These are phyloP conservation scores for Phaeosphaeria sp. DNA, from an alignment of 2,329 filamentous ascomycete species.

Conservation along the genomic window DNA sequence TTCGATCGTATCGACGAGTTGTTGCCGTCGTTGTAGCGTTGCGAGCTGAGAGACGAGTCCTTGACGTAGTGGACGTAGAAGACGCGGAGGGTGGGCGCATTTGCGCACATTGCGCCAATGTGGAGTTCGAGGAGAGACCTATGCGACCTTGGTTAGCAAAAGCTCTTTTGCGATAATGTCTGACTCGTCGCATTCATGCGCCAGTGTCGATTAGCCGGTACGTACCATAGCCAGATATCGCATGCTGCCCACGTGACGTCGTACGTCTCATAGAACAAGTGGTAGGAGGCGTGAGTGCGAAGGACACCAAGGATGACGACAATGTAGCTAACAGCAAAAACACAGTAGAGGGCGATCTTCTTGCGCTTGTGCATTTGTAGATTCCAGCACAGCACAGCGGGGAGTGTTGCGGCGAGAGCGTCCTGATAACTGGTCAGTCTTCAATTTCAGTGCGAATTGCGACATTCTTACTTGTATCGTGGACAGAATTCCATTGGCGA, in stretches of 20 bases:
- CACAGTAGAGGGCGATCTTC: neutral
- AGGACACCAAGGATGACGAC: neutral
- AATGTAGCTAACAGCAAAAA: neutral
- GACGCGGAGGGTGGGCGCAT: neutral
- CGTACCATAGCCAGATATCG: slow-evolving; percentile 1
- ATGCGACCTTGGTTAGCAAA: neutral
- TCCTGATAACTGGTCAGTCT: neutral
- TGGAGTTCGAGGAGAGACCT: neutral
- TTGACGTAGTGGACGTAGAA: neutral
- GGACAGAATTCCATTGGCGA: neutral
- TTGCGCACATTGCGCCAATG: neutral
- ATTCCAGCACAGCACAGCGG: neutral
- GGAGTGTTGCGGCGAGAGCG: neutral
- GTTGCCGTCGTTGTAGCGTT: neutral
- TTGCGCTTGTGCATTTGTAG: neutral
- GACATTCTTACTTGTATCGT: neutral
- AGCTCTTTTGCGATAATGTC: neutral
- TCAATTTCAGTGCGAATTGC: neutral
- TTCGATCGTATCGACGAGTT: neutral
- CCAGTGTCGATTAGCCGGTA: neutral
- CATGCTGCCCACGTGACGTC: neutral
- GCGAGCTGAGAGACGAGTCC: neutral
- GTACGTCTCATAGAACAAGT: neutral
- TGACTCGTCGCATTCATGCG: neutral
- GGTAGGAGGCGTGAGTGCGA: neutral